Base-by-base conservation (phyloP, 495 filamentous ascomycete genomes). In the Filosporella fistucella region DNA sequence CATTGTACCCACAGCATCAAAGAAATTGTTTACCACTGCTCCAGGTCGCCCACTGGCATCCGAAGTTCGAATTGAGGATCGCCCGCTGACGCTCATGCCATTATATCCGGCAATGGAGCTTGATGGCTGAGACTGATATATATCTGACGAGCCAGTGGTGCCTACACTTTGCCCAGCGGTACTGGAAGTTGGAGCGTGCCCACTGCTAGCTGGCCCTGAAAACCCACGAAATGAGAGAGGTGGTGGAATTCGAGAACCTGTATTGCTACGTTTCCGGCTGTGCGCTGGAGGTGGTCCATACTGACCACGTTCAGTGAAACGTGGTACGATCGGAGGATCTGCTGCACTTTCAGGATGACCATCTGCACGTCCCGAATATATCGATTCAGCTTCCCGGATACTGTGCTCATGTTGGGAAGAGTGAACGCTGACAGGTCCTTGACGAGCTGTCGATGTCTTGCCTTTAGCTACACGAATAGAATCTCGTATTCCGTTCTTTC, bases 401-500 rank as follows among this genome's bases (percentile, higher is more conserved):
- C 34, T 51, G 2, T 23, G 16, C 10, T 50, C 50, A 28, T 45
- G 33, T 52, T 58, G 56, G 16, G 47, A 49, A 4, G 57, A 56
- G n/a, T 52, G 46, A 3, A 56, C 58, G 16, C 47, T 58, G 12
- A 48, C 53, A 7, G 58, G 58, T 17, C 54, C 58, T 16, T 37
- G 37, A 24, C 55, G 47, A 3, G 54, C 46, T 25, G 42, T 25
- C 5, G 40, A 34, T 1, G 58, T 55, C 32, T 57, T 57, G 43
- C 85, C 81, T 63, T 96, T 95, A 22, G 91, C 89, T 11, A 95
- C 75, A 11, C 88, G 78, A 46, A 96, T 91, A 0, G 91, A 96
- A 65, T 96, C 93, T 23, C 89, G 85, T 51, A 94, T 89, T 4
- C 84, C 84, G 23, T 84, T 76, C 47, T 64, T 64, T 40, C 68